Conservation (phyloP, 371 early-diverging fungal genomes). For the Dichotomocladium elegans region DNA sequence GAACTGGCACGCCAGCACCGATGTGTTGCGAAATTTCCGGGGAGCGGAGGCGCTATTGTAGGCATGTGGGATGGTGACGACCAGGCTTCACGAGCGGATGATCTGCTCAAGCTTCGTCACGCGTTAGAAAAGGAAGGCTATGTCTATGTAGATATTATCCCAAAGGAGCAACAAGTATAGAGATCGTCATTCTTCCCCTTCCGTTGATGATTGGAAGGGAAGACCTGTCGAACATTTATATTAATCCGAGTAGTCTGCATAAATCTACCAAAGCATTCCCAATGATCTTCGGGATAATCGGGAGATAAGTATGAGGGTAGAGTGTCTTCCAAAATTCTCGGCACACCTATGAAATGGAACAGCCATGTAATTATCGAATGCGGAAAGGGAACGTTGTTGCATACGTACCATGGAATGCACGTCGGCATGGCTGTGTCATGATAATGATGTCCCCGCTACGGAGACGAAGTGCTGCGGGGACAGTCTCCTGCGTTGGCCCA, state of each 20-base stretch:
- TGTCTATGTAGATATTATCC: conserved; percentile 34
- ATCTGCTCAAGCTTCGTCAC: conserved; percentile 24
- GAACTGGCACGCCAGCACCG: conserved; percentile 36
- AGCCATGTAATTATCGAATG: background rate
- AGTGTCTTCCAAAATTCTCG: conserved; percentile 64
- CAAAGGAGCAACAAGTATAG: too few species aligned
- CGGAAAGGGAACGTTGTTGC: background rate
- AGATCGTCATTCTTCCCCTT: too few species aligned
- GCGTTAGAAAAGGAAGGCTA: conserved; percentile 43
- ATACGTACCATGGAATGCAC: conserved; percentile 74
- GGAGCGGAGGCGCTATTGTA: conserved; percentile 54
- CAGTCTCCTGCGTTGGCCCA: conserved; percentile 55
- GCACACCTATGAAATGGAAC: conserved; percentile 56
- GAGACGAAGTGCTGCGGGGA: conserved; percentile 65
- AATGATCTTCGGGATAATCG: conserved; percentile 32
- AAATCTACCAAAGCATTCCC: conserved; percentile 55
- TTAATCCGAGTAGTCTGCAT: conserved; percentile 65
- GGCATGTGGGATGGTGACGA: conserved; percentile 39
- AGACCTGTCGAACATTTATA: conserved; percentile 75
- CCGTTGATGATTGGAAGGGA: too few species aligned
- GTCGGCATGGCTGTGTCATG: conserved; percentile 74
- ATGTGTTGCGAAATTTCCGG: conserved; percentile 51
- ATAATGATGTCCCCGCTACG: conserved; percentile 83
- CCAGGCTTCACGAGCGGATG: conserved; percentile 7
- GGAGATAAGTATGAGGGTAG: conserved; percentile 55